These are phyloP conservation scores for Globisporangium camurandrum DNA, from an alignment of 352 stramenopile genomes.

Conservation along the genomic window DNA sequence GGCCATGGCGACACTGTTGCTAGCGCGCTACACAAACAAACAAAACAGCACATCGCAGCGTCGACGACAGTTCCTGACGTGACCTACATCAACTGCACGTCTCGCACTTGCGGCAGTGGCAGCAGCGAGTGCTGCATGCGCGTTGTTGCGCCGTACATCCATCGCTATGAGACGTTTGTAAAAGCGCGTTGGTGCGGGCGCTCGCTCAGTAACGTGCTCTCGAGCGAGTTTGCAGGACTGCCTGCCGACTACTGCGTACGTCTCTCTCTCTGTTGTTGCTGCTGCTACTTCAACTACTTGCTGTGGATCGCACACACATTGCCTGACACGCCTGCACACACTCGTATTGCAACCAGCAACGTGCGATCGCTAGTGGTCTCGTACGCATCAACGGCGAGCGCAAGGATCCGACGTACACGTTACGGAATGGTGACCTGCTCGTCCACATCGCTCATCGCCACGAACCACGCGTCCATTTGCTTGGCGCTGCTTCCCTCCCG, in stretches of 20 bases:
- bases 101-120: conserved; percentile 15
- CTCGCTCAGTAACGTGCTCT: conserved; percentile 82
- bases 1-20: conserved; percentile 7
- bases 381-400: conserved; percentile 80
- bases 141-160: conserved; percentile 83
- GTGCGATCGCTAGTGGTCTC: conserved; percentile 75
- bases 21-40: background rate
- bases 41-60: background rate
- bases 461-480: conserved; percentile 81
- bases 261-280: background rate
- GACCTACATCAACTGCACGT: conserved; percentile 19
- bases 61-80: conserved; percentile 7
- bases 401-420: conserved; percentile 37
- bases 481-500: background rate
- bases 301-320: background rate
- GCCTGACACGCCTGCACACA: background rate
- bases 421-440: conserved; percentile 85
- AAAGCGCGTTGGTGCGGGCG: conserved; percentile 88
- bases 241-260: conserved; percentile 33
- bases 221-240: conserved; percentile 41
- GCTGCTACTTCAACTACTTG: background rate
- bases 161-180: conserved; percentile 85
- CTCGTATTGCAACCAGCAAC: conserved; percentile 23
- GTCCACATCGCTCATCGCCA: conserved; percentile 90
- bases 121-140: conserved; percentile 20